Conservation (phyloP, 2,329 filamentous ascomycete genomes). For the Capronia epimyces region DNA sequence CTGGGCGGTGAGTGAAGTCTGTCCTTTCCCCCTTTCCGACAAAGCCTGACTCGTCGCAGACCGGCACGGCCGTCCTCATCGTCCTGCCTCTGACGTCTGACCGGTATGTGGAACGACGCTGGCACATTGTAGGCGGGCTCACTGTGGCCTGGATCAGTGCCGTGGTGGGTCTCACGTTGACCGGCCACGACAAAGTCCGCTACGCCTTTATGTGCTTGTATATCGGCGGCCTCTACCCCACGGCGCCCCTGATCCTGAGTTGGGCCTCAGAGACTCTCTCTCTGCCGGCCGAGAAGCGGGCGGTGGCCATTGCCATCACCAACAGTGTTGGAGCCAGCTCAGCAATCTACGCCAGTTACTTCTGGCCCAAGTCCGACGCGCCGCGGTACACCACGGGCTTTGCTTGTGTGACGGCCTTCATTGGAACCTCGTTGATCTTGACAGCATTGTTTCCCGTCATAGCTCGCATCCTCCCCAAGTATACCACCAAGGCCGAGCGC, state of each 20-base stretch:
- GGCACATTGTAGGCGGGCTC: conserved; percentile 30
- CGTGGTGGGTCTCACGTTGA: conserved; percentile 63
- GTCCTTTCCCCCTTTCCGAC: conserved; percentile 15
- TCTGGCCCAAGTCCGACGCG: conserved; percentile 50
- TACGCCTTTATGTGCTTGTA: conserved; percentile 60
- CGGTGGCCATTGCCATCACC: conserved; percentile 66
- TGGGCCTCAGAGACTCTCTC: conserved; percentile 75
- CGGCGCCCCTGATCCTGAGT: conserved; percentile 55
- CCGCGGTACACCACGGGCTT: conserved; percentile 33
- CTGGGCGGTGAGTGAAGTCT: conserved; percentile 30
- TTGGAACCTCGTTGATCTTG: background rate
- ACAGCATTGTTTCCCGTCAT: background rate
- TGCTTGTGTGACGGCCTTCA: conserved; percentile 3
- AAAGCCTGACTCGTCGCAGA: conserved; percentile 1
- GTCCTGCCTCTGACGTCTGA: conserved; percentile 32
- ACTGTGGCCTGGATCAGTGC: conserved; percentile 58
- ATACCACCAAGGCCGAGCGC: conserved; percentile 1
- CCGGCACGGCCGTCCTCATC: conserved; percentile 28
- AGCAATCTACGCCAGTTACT: conserved; percentile 64
- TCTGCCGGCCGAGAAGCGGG: conserved; percentile 68
- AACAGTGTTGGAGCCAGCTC: conserved; percentile 66
- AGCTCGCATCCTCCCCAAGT: background rate
- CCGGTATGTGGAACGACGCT: conserved; percentile 30
- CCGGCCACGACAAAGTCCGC: conserved; percentile 53
- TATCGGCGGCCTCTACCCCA: conserved; percentile 28